Conservation (phyloP, 1,139 yeast genomes). For the Candida labiduridarum region DNA sequence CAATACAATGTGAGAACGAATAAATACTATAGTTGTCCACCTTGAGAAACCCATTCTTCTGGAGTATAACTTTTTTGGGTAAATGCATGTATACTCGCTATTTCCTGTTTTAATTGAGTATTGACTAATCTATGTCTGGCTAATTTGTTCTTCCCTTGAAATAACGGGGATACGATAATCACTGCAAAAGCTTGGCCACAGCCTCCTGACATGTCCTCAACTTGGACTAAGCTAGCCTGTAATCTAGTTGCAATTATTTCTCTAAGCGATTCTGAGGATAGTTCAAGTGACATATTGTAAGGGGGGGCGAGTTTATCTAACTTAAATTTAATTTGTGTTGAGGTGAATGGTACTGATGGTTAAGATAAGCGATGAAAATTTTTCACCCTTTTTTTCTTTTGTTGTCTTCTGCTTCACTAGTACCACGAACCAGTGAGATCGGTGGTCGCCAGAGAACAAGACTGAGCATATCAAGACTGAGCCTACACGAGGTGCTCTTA, state of each 20-base stretch:
- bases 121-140: slow-evolving; percentile 88
- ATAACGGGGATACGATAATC: slow-evolving; percentile 71
- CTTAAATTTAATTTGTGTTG: background rate
- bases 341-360: no score
- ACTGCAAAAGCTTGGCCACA: slow-evolving; percentile 90
- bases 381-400: no score
- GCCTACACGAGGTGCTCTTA: no score
- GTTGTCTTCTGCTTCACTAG: no score
- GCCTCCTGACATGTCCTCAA: slow-evolving; percentile 78
- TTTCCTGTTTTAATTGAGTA: slow-evolving; percentile 74
- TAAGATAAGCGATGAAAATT: no score
- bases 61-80: slow-evolving; percentile 84
- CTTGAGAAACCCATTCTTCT: slow-evolving; percentile 65
- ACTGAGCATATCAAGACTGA: no score
- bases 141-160: slow-evolving; percentile 80
- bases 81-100: slow-evolving; percentile 88
- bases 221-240: slow-evolving; percentile 57
- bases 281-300: slow-evolving; percentile 26
- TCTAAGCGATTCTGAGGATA: slow-evolving; percentile 51
- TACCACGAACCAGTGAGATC: no score
- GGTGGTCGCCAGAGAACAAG: no score
- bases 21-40: slow-evolving; percentile 24
- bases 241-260: slow-evolving; percentile 52
- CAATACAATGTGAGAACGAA: background rate
- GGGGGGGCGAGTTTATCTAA: background rate